These are phyloP conservation scores for Backusella liffmaniae DNA, from an alignment of 192 early-diverging fungal species.

Conservation along the genomic window DNA sequence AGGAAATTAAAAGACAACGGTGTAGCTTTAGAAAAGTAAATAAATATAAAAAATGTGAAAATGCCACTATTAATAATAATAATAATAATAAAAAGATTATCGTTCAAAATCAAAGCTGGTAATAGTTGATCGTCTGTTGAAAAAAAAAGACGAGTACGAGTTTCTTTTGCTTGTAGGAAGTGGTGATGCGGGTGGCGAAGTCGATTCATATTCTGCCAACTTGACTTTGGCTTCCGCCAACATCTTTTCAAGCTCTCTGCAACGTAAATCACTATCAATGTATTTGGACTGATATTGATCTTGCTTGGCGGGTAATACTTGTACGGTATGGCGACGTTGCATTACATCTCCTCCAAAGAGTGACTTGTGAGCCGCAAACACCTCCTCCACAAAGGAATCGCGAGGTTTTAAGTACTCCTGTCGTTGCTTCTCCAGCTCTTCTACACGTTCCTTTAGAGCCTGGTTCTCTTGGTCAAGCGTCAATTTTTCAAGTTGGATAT, in stretches of 20 bases:
- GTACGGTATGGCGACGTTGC: conserved; percentile 32
- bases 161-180: conserved; percentile 15
- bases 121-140: background rate
- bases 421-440: conserved; percentile 26
- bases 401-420: conserved; percentile 28
- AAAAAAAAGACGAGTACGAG: conserved; percentile 1
- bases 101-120: background rate
- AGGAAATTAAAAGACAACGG: too few species aligned
- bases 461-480: conserved; percentile 17
- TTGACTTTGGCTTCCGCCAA: conserved; percentile 41
- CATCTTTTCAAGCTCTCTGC: conserved; percentile 40
- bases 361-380: conserved; percentile 24
- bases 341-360: conserved; percentile 14
- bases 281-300: conserved; percentile 33
- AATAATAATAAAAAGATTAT: background rate
- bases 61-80: too few species aligned
- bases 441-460: conserved; percentile 9
- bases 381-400: conserved; percentile 31
- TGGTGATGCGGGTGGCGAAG: conserved; percentile 13
- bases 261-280: conserved; percentile 35
- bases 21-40: too few species aligned
- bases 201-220: conserved; percentile 29
- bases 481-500: conserved; percentile 37
- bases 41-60: too few species aligned
- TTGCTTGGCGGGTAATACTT: background rate